Evolutionary conservation across 768 basidiomycete species (phyloP).

Genomic region (Boletus sp.): DNA sequence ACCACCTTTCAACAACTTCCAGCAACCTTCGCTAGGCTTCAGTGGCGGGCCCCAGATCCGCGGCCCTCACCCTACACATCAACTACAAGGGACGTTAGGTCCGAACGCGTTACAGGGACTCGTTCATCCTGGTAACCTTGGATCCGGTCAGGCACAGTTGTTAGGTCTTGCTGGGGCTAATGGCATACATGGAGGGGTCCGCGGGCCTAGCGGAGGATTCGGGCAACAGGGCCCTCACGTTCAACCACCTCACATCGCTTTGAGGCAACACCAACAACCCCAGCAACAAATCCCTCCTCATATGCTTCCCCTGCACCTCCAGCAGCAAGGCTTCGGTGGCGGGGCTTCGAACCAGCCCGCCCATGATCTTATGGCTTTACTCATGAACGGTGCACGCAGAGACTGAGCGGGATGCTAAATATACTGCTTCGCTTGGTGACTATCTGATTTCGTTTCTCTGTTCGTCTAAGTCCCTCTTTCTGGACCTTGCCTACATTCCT

Average conservation of each 20-base stretch:
- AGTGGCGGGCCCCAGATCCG: conserved; percentile 44
- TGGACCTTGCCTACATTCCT: conserved; percentile 30
- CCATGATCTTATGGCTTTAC: conserved; percentile 79
- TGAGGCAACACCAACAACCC: conserved; percentile 34
- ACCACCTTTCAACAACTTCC: conserved; percentile 53
- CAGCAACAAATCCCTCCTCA: conserved; percentile 57
- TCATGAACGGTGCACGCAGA: conserved; percentile 69
- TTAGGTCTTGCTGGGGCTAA: conserved; percentile 44
- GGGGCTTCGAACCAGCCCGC: conserved; percentile 52
- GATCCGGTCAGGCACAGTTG: conserved; percentile 47
- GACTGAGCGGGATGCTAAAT: conserved; percentile 44
- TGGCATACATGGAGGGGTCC: conserved; percentile 43
- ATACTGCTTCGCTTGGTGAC: conserved; percentile 10
- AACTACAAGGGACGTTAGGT: conserved; percentile 44
- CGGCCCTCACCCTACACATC: conserved; percentile 47
- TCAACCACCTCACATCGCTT: conserved; percentile 28
- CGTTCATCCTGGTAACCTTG: conserved; percentile 51
- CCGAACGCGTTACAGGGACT: conserved; percentile 51
- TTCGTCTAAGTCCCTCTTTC: conserved; percentile 9
- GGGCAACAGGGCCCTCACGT: conserved; percentile 32
- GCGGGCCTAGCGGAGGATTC: conserved; percentile 45
- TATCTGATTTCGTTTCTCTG: conserved; percentile 12
- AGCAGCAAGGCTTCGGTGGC: conserved; percentile 51
- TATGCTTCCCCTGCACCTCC: conserved; percentile 54
- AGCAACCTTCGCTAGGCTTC: conserved; percentile 44